Evolutionary conservation across 2,329 filamentous ascomycete genomes (phyloP), one percentile per base, ranked within the genome.

Genomic region (Diaporthe velutina): DNA sequence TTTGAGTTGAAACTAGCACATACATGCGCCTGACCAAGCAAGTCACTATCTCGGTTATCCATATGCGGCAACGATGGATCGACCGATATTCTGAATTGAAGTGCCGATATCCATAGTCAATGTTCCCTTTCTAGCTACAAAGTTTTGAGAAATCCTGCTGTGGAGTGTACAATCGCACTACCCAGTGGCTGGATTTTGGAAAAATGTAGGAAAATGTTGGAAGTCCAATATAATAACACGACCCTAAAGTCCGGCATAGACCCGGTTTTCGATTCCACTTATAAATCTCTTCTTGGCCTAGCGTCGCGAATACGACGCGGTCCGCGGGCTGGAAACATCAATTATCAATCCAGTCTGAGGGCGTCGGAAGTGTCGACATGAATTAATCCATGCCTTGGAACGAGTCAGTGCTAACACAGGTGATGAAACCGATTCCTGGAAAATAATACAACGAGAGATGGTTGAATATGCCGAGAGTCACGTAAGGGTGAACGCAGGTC

Each of bases 31-130:
- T 25, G 35, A 12, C 15, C 22, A 28, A 42, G 38, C 38, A 42
- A 64, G 38, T 64, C n/a, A 22, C 25, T 8, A 64, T 64, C 58
- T 64, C 58, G 58, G 38, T 64, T 64, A 64, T 38, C 38, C 45
- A 19, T 19, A 30, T 64, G 38, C 25, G 25, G 57, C n/a, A 42
- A 28, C 15, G 35, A 42, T 15, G n/a, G 57, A 61, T 61, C 57
- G 8, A 40, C 57, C 2, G 17, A 38, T 25, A 10, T 19, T n/a
- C 35, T 42, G 50, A 28, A 54, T 25, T 54, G 1, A 52, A 54
- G 17, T 54, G 57, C 57, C 57, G n/a, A 10, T 30, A 19, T 15
- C 35, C 35, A 40, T 25, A 17, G 57, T 15, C 35, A 42, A 61
- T 28, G n/a, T 25, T 60, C 57, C 35, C n/a, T 28, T 61, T 28